Percentiles rank a stretch among this genome's conserved stretches.
These are phyloP conservation scores for Sporisorium iseilematis-ciliati DNA, from an alignment of 1,284 basidiomycete genomes.

Conservation along the genomic window DNA sequence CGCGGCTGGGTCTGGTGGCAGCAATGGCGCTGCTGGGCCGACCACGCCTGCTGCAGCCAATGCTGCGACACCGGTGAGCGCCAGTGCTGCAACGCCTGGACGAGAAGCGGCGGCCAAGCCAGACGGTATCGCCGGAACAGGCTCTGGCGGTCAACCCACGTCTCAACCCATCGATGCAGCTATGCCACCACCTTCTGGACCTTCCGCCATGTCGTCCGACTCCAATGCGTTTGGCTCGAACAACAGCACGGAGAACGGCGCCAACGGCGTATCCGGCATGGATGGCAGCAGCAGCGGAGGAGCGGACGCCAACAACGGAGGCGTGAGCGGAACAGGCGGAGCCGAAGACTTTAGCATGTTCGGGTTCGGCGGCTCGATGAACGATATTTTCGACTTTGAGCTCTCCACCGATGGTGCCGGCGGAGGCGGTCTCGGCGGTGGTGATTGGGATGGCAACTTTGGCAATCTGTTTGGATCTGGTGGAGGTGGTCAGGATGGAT, in stretches of 20 bases:
- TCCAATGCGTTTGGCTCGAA: slow-evolving; percentile 13
- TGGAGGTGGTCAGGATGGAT: slow-evolving; percentile 43
- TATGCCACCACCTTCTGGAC: slow-evolving; percentile 45
- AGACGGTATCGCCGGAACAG: slow-evolving; percentile 5
- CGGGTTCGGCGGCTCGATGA: slow-evolving; percentile 60
- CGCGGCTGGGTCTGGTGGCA: slow-evolving; percentile 12
- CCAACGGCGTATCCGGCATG: slow-evolving; percentile 24
- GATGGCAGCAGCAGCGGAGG: slow-evolving; percentile 16
- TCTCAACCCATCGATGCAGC: slow-evolving; percentile 38
- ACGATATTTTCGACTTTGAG: slow-evolving; percentile 67
- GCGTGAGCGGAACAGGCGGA: slow-evolving; percentile 15
- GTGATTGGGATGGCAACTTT: slow-evolving; percentile 57
- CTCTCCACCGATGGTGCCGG: slow-evolving; percentile 49
- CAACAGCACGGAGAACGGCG: slow-evolving; percentile 16
- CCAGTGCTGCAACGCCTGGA: slow-evolving; percentile 51
- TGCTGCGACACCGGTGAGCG: slow-evolving; percentile 53
- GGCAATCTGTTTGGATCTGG: slow-evolving; percentile 48
- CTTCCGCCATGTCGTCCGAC: slow-evolving; percentile 26
- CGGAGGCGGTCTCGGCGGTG: slow-evolving; percentile 35
- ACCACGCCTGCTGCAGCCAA: slow-evolving; percentile 49
- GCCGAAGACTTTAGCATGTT: slow-evolving; percentile 65
- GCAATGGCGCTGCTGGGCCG: slow-evolving; percentile 34
- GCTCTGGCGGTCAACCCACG: slow-evolving; percentile 24
- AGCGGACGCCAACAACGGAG: slow-evolving; percentile 11
- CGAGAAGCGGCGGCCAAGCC: slow-evolving; percentile 32